Evolutionary conservation across 371 early-diverging fungal species (phyloP), one percentile per base, ranked within the genome.

Genomic region (Rhizopus delemar): DNA sequence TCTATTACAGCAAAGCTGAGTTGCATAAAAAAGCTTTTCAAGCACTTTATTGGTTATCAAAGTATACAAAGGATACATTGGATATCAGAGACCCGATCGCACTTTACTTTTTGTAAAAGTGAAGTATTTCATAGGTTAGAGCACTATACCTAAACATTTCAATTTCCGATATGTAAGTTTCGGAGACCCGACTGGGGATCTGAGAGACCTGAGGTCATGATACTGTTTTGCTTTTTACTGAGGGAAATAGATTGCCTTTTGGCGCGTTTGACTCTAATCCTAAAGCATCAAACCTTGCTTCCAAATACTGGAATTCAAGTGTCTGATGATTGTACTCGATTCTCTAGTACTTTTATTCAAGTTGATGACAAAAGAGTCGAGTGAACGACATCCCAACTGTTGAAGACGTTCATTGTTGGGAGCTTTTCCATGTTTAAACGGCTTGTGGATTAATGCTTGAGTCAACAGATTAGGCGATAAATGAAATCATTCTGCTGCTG

Each of bases 391-490:
- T 63, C 88, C 89, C 9, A 88, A 56, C 63, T 71, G 76, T 46
- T 78, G 71, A 50, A 92, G 75, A 56, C 83, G 83, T 68, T 89
- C 90, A 66, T 90, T 91, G 51, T 81, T 75, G 51, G 83, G 82
- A 4, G 76, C 69, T 41, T 58, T 75, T 29, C 82, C 86, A 45
- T 87, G 84, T 56, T 80, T 74, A 58, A 68, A 86, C 6, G 91
- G 89, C 69, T 80, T 83, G 66, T 92, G 91, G 15, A 91, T 91
- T 55, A 90, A 66, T 12, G 88, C 85, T 53, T 81, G 88, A 12
- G 53, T 56, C 29, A 68, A 60, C 7, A 54, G 54, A 39, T 29
- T 54, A 8, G 68, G 68, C 50, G 63, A 53, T 48, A 68, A 45
- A 34, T 56, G 46, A 43, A 68, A 53, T 56, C 56, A 35, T 9